Base-by-base conservation (phyloP, 1,139 yeast genomes). In the Zygoascus hellenicus region DNA sequence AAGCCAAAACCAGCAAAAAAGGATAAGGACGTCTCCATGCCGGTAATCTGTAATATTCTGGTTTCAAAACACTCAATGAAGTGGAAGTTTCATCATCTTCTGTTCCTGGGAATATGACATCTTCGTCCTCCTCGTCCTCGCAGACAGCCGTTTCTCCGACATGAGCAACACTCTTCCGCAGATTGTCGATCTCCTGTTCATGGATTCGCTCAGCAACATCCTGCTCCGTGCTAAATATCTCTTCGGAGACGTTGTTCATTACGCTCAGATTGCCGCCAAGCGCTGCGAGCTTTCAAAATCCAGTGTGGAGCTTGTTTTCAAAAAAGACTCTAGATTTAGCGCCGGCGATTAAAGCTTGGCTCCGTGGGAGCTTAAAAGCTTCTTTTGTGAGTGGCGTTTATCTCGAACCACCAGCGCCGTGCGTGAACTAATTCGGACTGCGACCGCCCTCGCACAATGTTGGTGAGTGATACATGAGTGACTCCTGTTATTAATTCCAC, bases 1-100 rank as follows among this genome's bases (percentile, higher is more conserved):
- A 22, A 16, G 39, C 22, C 6, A 35, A 29, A 9, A 45, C 33
- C 2, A 49, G 47, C n/a, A 49, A 30, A 22, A 34, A 28, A 14
- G 52, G 54, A 10, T 46, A 22, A 9, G 54, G 54, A 13, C 50
- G 44, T n/a, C 42, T 28, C 38, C 46, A 30, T 4, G 14, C 22
- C 9, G 54, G 49, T 29, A 46, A 34, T 2, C 42, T 33, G n/a
- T 38, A 38, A 30, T 42, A 51, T 37, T 47, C 51, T 17, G 35
- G 22, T 22, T 40, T 45, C 34, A 51, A 30, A 14, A 22, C 33
- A 11, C 29, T 11, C 39, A 36, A 22, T 10, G 19, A 4, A 9
- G 28, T 14, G 16, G 43, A 41, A 19, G 31, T 33, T 26, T 38
- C 41, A 19, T 41, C 43, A 17, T 19, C 38, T 3, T 33, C 43